phyloP scores from a whole-genome alignment of 768 basidiomycete genomes.

The Hydnomerulius pinastri region DNA sequence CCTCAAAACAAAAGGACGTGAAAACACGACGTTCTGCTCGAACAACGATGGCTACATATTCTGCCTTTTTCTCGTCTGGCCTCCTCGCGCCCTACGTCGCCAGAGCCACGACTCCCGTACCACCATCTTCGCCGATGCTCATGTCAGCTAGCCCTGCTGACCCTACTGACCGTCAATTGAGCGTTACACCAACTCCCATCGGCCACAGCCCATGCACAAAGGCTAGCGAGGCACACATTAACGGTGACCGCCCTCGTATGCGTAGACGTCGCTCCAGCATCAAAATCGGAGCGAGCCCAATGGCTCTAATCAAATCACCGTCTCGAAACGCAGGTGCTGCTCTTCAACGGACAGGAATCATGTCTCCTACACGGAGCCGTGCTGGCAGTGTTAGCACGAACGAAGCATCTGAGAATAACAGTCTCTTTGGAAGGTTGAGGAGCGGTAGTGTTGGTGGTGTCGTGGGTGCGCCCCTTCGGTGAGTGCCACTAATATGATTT shows the following conservation, averaged over 20 bases:
- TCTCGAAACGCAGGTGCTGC: conserved; percentile 52
- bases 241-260: conserved; percentile 41
- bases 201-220: conserved; percentile 29
- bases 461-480: conserved; percentile 32
- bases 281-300: conserved; percentile 53
- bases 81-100: conserved; percentile 53
- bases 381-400: conserved; percentile 45
- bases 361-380: conserved; percentile 42
- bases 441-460: conserved; percentile 52
- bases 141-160: conserved; percentile 23
- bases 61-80: conserved; percentile 71
- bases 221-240: conserved; percentile 17
- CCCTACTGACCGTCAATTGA: conserved; percentile 38
- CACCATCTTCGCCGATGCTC: conserved; percentile 25
- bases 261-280: conserved; percentile 67
- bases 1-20: neutral
- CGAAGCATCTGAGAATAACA: conserved; percentile 39
- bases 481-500: conserved; percentile 15
- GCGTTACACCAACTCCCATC: conserved; percentile 38
- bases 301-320: conserved; percentile 60
- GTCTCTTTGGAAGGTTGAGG: conserved; percentile 52
- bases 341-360: conserved; percentile 46
- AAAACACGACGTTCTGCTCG: neutral
- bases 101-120: conserved; percentile 23
- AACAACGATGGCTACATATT: conserved; percentile 49